Evolutionary conservation across 805 yeast species (phyloP), one percentile per base, ranked within the genome.

Genomic region (Peterozyma xylosa): DNA sequence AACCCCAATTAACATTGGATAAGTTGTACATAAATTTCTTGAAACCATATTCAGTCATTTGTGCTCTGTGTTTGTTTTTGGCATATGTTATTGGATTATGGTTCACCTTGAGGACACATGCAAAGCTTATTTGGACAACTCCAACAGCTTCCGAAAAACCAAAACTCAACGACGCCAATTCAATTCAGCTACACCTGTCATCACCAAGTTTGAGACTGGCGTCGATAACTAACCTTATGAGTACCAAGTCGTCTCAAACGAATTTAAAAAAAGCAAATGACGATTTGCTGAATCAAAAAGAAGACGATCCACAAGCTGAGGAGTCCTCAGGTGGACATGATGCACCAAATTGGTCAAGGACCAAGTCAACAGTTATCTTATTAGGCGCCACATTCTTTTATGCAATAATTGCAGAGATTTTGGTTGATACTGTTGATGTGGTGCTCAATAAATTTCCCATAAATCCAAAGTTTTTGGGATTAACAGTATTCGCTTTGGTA

Each of bases 271-370:
- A 42, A 37, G 36, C 40, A 15, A 43, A 9, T 14, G 42, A 42
- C 15, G 39, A n/a, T 11, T 35, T 29, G 3, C 39, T 35, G 5
- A 15, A 10, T 9, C 43, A 11, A 14, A 30, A 40, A 21, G 48
- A 48, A 37, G 62, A 54, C 16, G 39, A 27, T 15, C 17, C 43
- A 7, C 27, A 21, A 21, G 7, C 27, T 21, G 63, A 55, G 45
- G 68, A 61, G 35, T 60, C 54, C 11, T 60, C 56, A n/a, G 83
- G 84, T 5, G 95, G 95, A 1, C 97, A 91, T 53, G 97, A 89
- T 60, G 95, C 97, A 0, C 98, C 99, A 38, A 93, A 93, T 59
- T 93, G 99, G 99, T 82, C 96, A 6, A 76, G 91, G 55, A 67
- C 68, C 13, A 91, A 89, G 62, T 86, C 96, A 2, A 76, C 96